Evolutionary conservation across 352 stramenopile species (phyloP).

Genomic region (Pythium aphanidermatum): DNA sequence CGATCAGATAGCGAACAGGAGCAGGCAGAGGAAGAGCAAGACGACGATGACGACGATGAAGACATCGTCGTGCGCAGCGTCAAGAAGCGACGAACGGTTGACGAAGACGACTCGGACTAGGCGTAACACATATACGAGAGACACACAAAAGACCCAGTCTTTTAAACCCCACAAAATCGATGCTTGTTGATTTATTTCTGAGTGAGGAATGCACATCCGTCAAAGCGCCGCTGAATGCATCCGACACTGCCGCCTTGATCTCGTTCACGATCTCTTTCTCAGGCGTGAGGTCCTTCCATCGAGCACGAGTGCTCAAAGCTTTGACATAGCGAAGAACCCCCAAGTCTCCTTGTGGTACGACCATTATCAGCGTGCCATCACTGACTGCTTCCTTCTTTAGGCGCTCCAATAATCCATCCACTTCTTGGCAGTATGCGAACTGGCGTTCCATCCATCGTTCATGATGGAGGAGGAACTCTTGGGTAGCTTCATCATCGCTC

Average conservation of each 20-base stretch:
- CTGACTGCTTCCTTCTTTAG: slow-evolving; percentile 36
- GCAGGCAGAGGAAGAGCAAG: slow-evolving; percentile 34
- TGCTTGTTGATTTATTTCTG: slow-evolving; percentile 35
- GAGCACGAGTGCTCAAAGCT: slow-evolving; percentile 60
- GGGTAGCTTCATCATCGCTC: slow-evolving; percentile 24
- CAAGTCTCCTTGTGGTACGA: slow-evolving; percentile 67
- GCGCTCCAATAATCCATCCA: slow-evolving; percentile 44
- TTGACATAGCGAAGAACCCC: slow-evolving; percentile 68
- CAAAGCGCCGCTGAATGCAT: slow-evolving; percentile 66
- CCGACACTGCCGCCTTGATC: slow-evolving; percentile 55
- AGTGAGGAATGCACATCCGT: slow-evolving; percentile 71
- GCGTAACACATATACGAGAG: not conserved
- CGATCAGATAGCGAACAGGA: slow-evolving; percentile 69
- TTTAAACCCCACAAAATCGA: not conserved
- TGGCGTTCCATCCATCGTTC: slow-evolving; percentile 66
- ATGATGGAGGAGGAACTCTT: slow-evolving; percentile 59
- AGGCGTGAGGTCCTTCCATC: slow-evolving; percentile 56
- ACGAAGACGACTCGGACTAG: slow-evolving; percentile 79
- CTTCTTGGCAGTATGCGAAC: slow-evolving; percentile 32
- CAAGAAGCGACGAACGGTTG: slow-evolving; percentile 80
- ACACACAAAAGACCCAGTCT: not conserved
- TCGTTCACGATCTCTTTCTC: slow-evolving; percentile 40
- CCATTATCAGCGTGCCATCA: slow-evolving; percentile 49
- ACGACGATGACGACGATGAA: slow-evolving; percentile 73
- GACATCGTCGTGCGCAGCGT: slow-evolving; percentile 61